These are phyloP conservation scores for Lantana camara DNA, from an alignment of 257 asterid species.

Conservation along the genomic window DNA sequence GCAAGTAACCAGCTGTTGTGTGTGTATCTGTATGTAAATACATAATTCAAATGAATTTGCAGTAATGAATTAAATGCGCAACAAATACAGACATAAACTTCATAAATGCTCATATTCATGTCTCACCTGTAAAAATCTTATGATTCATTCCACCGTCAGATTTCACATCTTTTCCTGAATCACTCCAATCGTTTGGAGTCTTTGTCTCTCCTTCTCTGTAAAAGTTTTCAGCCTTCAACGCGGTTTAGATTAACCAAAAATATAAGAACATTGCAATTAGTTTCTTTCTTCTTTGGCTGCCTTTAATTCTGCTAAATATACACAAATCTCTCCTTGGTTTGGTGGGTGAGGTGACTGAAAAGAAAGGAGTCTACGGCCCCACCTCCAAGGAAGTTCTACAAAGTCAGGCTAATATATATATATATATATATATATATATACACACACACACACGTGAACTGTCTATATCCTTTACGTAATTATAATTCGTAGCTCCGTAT, in stretches of 20 bases:
- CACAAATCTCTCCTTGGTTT: background rate
- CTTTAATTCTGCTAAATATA: background rate
- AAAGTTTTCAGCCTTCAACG: conserved; percentile 4
- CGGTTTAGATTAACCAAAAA: background rate
- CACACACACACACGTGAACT: too few relatives aligned
- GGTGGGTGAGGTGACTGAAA: background rate
- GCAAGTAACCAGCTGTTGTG: background rate
- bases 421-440: too few relatives aligned
- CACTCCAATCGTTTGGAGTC: conserved; percentile 12
- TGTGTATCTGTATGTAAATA: conserved; percentile 4
- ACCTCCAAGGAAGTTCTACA: conserved; percentile 5
- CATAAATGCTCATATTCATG: conserved; percentile 10
- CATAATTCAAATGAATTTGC: background rate
- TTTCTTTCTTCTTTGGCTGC: background rate
- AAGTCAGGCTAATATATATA: too few relatives aligned
- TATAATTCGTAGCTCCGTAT: too few relatives aligned
- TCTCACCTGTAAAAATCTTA: conserved; percentile 16
- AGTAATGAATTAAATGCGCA: conserved; percentile 17
- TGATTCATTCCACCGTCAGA: background rate
- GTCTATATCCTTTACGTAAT: too few relatives aligned
- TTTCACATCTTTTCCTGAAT: conserved; percentile 3
- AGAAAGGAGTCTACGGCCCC: background rate
- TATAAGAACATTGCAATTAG: background rate
- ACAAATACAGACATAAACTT: background rate
- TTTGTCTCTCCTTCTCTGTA: background rate